Evolutionary conservation across 2,329 filamentous ascomycete species (phyloP).

Genomic region (Stagonosporopsis tanaceti): DNA sequence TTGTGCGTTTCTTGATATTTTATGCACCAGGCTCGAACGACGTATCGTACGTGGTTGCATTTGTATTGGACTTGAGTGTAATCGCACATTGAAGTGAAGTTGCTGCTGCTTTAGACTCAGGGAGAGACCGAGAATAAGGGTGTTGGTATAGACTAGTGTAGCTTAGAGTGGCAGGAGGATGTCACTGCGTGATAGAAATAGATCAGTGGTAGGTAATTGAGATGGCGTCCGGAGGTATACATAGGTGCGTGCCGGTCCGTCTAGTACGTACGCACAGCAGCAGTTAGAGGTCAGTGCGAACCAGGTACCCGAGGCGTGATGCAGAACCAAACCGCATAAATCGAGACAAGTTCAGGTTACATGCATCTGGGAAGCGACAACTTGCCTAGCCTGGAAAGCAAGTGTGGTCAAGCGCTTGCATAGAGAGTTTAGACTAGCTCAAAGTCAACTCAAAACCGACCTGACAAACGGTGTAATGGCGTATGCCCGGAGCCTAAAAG

Average conservation of each 20-base stretch:
- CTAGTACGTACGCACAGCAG: slow-evolving; percentile 22
- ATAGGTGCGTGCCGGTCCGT: slow-evolving; percentile 30
- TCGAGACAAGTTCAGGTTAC: slow-evolving; percentile 25
- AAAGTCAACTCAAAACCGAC: slow-evolving; percentile 30
- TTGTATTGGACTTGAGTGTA: slow-evolving; percentile 66
- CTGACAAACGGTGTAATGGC: slow-evolving; percentile 28
- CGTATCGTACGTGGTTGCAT: slow-evolving; percentile 64
- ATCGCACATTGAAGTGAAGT: slow-evolving; percentile 60
- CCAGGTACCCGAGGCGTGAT: slow-evolving; percentile 36
- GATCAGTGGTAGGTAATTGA: slow-evolving; percentile 13
- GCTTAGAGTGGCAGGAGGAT: slow-evolving; percentile 6
- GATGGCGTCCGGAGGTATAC: slow-evolving; percentile 22
- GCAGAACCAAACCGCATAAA: slow-evolving; percentile 27
- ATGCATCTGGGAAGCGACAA: slow-evolving; percentile 31
- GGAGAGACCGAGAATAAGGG: background rate
- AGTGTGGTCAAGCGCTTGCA: slow-evolving; percentile 34
- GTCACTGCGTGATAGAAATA: slow-evolving; percentile 16
- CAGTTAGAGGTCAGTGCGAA: slow-evolving; percentile 26
- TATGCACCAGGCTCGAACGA: slow-evolving; percentile 64
- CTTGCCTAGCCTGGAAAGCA: slow-evolving; percentile 29
- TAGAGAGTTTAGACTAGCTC: slow-evolving; percentile 35
- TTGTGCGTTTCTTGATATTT: slow-evolving; percentile 63
- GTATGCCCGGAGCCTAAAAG: slow-evolving; percentile 29
- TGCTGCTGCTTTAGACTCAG: slow-evolving; percentile 7
- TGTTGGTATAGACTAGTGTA: slow-evolving; percentile 4